Conservation (phyloP, 2,329 filamentous ascomycete species). For the Cercospora sp. region DNA sequence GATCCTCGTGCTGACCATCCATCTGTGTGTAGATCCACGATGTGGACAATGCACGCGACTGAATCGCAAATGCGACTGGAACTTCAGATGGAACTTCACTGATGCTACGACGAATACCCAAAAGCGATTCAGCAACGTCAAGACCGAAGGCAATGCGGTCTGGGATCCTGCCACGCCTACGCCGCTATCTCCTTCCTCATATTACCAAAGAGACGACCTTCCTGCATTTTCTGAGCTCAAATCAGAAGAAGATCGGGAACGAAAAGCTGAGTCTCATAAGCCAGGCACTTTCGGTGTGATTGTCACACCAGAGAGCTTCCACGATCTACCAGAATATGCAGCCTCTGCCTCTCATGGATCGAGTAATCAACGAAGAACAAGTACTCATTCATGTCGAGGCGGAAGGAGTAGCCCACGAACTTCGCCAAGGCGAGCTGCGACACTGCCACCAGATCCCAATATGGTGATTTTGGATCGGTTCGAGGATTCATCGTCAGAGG, state of each 20-base stretch:
- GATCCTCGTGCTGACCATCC: constrained; percentile 7
- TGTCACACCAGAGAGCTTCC: constrained; percentile 57
- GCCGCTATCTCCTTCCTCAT: constrained; percentile 8
- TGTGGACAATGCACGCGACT: constrained; percentile 55
- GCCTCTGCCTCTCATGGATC: constrained; percentile 21
- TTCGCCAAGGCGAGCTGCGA: constrained; percentile 16
- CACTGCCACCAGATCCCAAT: constrained; percentile 45
- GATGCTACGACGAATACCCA: constrained; percentile 39
- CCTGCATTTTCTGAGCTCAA: constrained; percentile 56
- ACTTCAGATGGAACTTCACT: constrained; percentile 49
- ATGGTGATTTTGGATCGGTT: constrained; percentile 53
- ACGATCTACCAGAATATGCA: constrained; percentile 53
- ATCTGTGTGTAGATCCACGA: constrained; percentile 17
- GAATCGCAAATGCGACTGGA: constrained; percentile 59
- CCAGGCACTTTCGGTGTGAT: constrained; percentile 60
- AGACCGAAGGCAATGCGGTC: constrained; percentile 52
- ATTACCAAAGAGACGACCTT: constrained; percentile 48
- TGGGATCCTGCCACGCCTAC: constrained; percentile 48
- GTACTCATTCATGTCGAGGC: constrained; percentile 25
- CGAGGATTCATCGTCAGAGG: constrained; percentile 43
- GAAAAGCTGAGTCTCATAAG: constrained; percentile 52
- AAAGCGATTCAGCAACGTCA: constrained; percentile 45
- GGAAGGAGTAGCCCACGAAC: constrained; percentile 17
- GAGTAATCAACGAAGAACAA: constrained; percentile 34
- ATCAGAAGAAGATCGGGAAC: constrained; percentile 59